phyloP scores from a whole-genome alignment of 2,329 filamentous ascomycete genomes.

The Periglandula ipomoeae region DNA sequence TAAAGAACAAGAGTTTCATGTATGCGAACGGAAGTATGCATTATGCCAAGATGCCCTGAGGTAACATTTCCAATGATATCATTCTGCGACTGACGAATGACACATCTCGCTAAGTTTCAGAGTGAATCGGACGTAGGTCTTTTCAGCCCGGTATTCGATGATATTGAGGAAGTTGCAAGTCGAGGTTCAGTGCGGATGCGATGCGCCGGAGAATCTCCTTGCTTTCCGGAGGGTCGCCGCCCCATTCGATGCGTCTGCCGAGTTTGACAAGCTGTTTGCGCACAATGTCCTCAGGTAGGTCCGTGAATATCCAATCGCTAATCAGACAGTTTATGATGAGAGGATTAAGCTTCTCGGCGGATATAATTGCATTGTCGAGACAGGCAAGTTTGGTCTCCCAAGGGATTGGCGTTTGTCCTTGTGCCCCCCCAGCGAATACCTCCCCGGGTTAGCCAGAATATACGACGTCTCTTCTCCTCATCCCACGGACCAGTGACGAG shows the following conservation, averaged over 20 bases:
- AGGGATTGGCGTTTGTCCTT: slow-evolving; percentile 15
- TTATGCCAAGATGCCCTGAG: too few species aligned
- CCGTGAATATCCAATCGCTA: slow-evolving; percentile 17
- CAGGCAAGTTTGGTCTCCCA: slow-evolving; percentile 34
- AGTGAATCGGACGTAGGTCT: not conserved
- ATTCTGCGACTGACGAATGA: too few species aligned
- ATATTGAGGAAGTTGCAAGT: slow-evolving; percentile 8
- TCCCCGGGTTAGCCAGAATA: slow-evolving; percentile 37
- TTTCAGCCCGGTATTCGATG: not conserved
- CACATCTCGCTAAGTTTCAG: too few species aligned
- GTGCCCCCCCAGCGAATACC: slow-evolving; percentile 24
- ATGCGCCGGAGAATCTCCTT: slow-evolving; percentile 17
- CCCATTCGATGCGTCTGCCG: slow-evolving; percentile 21
- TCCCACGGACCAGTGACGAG: slow-evolving; percentile 35
- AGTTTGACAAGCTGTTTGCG: slow-evolving; percentile 17
- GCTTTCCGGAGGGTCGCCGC: slow-evolving; percentile 15
- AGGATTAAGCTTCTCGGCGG: slow-evolving; percentile 17
- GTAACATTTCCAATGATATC: too few species aligned
- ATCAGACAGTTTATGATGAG: slow-evolving; percentile 24
- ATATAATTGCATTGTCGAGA: slow-evolving; percentile 26
- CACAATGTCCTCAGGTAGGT: slow-evolving; percentile 21
- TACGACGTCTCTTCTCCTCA: slow-evolving; percentile 27
- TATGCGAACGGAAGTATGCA: too few species aligned
- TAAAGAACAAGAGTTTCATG: too few species aligned
- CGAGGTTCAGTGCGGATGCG: slow-evolving; percentile 6